phyloP scores from a whole-genome alignment of 352 stramenopile genomes.

The Pythium chondricola region DNA sequence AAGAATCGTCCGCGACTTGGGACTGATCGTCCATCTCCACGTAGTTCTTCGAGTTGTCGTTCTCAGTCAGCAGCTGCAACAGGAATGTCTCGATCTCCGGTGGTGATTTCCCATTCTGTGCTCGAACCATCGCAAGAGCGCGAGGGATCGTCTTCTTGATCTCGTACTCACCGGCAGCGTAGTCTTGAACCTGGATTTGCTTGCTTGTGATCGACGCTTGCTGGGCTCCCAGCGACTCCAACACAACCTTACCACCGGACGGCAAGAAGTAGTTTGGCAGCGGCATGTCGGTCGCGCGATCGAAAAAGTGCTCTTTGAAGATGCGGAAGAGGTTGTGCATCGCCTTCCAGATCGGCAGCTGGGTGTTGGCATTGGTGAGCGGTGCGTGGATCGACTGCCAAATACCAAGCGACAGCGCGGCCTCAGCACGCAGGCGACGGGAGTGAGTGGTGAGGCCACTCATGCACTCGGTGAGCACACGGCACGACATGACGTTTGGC shows the following conservation, averaged over 20 bases:
- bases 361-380: constrained; percentile 73
- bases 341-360: constrained; percentile 77
- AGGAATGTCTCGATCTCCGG: constrained; percentile 76
- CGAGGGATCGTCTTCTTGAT: constrained; percentile 85
- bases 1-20: constrained; percentile 79
- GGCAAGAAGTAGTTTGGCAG: constrained; percentile 83
- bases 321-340: constrained; percentile 87
- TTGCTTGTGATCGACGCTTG: constrained; percentile 79
- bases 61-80: constrained; percentile 71
- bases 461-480: constrained; percentile 82
- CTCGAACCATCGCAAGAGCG: constrained; percentile 66
- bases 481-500: constrained; percentile 81
- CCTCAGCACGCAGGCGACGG: constrained; percentile 62
- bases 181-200: constrained; percentile 83
- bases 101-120: constrained; percentile 73
- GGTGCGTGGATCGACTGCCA: constrained; percentile 84
- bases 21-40: constrained; percentile 85
- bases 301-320: constrained; percentile 87
- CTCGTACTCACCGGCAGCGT: constrained; percentile 79
- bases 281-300: constrained; percentile 76
- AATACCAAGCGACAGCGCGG: constrained; percentile 65
- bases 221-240: constrained; percentile 70
- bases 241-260: constrained; percentile 74
- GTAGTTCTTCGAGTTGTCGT: constrained; percentile 88
- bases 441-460: constrained; percentile 80